Conservation (phyloP, 495 filamentous ascomycete genomes). For the Xylaria grammica region DNA sequence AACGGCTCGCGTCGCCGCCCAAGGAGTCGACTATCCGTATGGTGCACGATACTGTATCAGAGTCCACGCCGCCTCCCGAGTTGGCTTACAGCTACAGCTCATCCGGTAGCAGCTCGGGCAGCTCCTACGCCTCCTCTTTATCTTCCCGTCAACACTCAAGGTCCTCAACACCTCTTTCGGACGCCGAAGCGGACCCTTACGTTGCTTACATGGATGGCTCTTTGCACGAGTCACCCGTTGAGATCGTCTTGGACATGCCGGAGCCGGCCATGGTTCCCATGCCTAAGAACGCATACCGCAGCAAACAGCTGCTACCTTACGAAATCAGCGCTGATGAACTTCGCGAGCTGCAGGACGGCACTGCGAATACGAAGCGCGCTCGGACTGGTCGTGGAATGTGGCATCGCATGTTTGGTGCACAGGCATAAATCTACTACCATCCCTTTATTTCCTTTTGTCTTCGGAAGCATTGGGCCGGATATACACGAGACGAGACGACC, state of each 20-base stretch:
- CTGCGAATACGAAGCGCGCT: slow-evolving; percentile 43
- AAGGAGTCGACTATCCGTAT: slow-evolving; percentile 32
- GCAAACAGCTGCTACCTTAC: slow-evolving; percentile 47
- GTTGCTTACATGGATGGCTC: slow-evolving; percentile 40
- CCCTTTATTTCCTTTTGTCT: slow-evolving; percentile 16
- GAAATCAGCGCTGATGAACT: slow-evolving; percentile 53
- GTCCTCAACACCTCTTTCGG: slow-evolving; percentile 51
- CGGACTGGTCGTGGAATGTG: slow-evolving; percentile 44
- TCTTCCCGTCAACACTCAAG: slow-evolving; percentile 43
- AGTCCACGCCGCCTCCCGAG: slow-evolving; percentile 44
- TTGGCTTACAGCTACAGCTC: slow-evolving; percentile 47
- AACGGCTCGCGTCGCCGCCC: slow-evolving; percentile 34
- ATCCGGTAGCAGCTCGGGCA: slow-evolving; percentile 47
- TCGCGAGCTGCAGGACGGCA: slow-evolving; percentile 43
- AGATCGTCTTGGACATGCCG: slow-evolving; percentile 41
- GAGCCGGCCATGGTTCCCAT: slow-evolving; percentile 23
- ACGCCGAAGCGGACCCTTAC: slow-evolving; percentile 37
- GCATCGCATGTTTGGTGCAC: slow-evolving; percentile 45
- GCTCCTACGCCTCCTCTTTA: slow-evolving; percentile 42
- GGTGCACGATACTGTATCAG: slow-evolving; percentile 30
- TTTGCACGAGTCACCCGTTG: slow-evolving; percentile 47
- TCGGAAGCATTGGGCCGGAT: slow-evolving; percentile 15
- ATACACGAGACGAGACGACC: slow-evolving; percentile 16
- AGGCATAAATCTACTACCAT: slow-evolving; percentile 8
- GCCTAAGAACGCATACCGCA: slow-evolving; percentile 22